Evolutionary conservation across 1,284 basidiomycete genomes (phyloP).

Genomic region (Rugosomyces carneus): DNA sequence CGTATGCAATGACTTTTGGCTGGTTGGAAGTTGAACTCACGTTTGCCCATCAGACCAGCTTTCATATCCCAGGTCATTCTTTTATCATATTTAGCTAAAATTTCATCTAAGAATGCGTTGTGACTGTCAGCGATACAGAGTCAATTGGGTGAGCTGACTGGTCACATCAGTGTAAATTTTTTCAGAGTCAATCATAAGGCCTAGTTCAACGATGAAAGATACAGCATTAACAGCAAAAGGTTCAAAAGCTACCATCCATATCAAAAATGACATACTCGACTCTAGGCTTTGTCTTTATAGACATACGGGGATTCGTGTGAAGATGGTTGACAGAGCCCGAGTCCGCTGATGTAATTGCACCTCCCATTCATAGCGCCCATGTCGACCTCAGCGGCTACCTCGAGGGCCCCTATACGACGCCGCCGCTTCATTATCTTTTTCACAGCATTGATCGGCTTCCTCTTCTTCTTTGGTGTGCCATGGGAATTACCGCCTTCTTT

Average conservation of each 20-base stretch:
- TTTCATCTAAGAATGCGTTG: conserved; percentile 46
- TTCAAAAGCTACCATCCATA: conserved; percentile 57
- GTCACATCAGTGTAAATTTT: conserved; percentile 70
- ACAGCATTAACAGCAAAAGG: conserved; percentile 3
- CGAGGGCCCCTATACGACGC: conserved; percentile 31
- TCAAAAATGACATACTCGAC: conserved; percentile 77
- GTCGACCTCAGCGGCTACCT: conserved; percentile 12
- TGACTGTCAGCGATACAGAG: neutral
- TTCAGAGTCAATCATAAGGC: conserved; percentile 67
- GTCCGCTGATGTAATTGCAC: neutral
- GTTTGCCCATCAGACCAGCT: conserved; percentile 77
- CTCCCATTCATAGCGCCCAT: conserved; percentile 10
- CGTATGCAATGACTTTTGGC: neutral
- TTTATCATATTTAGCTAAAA: conserved; percentile 65
- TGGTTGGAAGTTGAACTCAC: conserved; percentile 33
- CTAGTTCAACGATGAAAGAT: conserved; percentile 17
- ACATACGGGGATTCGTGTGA: conserved; percentile 3
- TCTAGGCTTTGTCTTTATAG: conserved; percentile 14
- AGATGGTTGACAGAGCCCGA: neutral
- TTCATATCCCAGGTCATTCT: conserved; percentile 83
- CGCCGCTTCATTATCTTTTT: conserved; percentile 35
- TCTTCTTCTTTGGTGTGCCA: conserved; percentile 25
- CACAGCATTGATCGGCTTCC: conserved; percentile 18
- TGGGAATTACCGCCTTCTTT: conserved; percentile 34
- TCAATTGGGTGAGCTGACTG: conserved; percentile 34